Base-by-base conservation (phyloP, 441 rosid genomes). In the Manihot esculenta region DNA sequence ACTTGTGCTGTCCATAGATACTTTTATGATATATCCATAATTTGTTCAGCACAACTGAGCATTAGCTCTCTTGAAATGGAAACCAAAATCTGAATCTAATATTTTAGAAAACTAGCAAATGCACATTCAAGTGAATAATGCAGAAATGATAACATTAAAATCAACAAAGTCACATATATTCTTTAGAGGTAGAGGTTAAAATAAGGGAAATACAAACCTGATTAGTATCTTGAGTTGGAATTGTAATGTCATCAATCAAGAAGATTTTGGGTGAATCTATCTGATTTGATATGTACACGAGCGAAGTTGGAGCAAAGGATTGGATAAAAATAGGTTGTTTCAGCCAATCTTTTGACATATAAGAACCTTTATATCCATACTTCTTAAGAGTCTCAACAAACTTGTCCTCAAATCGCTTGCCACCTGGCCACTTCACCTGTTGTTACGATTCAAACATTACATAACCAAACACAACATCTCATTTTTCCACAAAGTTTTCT, bases 261-360 rank as follows among this genome's bases (percentile, higher is more conserved):
- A 95, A 83, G 78, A 95, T 69, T 76, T 86, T 88, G 73, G 98
- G 99, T 15, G 81, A 85, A 82, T 91, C 91, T 26, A 85, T 95
- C 75, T 84, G 48, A 71, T 84, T 86, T 64, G 97, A 87, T 66
- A 79, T 70, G 71, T 88, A 81, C 57, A 88, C 84, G 10, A 95
- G 91, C 7, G 98, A 95, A 71, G 90, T 93, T 69, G 98, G 96
- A 67, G 98, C 98, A 73, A 95, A 93, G 18, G 99, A 95, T 83
- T 95, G 99, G 72, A 95, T 88, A 72, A 95, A 95, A 26, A 87
- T 64, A 20, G 98, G 99, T 57, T 87, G 87, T 66, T 87, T 91
- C 74, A 82, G 76, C 99, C 99, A 95, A 59, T 89, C 82, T 74
- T 89, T 35, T n/a, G 97, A 95, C 93, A 87, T 53, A 70, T 93